phyloP scores from a whole-genome alignment of 2,329 filamentous ascomycete genomes.

The Fusarium tanahbumbuense region DNA sequence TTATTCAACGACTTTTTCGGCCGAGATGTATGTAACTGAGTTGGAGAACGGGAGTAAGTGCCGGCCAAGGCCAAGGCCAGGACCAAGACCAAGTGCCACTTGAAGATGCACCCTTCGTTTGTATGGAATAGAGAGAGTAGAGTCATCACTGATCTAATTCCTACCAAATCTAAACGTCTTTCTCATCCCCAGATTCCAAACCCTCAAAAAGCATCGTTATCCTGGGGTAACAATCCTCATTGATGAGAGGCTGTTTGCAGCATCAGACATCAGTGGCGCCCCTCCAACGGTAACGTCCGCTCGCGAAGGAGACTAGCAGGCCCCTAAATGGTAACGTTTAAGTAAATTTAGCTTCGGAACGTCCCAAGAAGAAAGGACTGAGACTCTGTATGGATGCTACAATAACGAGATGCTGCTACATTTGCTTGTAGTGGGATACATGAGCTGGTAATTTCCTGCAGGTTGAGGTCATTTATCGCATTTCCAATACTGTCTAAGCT shows the following conservation, averaged over 20 bases:
- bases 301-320: not conserved
- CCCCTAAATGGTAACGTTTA: conserved; percentile 16
- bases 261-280: conserved; percentile 16
- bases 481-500: not conserved
- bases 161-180: not conserved
- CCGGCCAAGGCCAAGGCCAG: not conserved
- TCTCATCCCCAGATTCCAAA: conserved; percentile 11
- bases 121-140: not conserved
- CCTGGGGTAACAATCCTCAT: conserved; percentile 16
- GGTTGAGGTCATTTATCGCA: conserved; percentile 1
- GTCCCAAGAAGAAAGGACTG: not conserved
- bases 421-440: not conserved
- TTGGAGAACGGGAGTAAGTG: not conserved
- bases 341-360: not conserved
- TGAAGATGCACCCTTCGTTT: not conserved
- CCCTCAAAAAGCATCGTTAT: not conserved
- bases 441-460: not conserved
- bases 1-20: not conserved
- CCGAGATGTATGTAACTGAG: not conserved
- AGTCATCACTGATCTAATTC: not conserved
- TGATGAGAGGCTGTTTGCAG: conserved; percentile 13
- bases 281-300: conserved; percentile 35
- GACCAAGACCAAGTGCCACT: not conserved
- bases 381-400: conserved; percentile 12
- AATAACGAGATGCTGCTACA: not conserved